Base-by-base conservation (phyloP, 1,139 yeast species). In the Meyerozyma elateridarum region DNA sequence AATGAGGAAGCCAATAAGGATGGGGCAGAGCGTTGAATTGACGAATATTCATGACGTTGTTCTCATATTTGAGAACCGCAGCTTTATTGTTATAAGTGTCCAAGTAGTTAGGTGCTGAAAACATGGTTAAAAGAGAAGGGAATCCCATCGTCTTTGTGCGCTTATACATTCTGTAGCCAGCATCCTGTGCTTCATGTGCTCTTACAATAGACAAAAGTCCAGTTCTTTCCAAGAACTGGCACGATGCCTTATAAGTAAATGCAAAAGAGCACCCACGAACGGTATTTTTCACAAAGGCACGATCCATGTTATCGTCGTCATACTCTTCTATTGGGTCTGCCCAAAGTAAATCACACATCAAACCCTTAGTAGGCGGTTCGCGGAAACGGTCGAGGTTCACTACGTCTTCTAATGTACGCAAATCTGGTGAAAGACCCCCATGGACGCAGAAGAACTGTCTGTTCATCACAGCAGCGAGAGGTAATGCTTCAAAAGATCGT, bases 111-210 rank as follows among this genome's bases (percentile, higher is more conserved):
- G 98, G 98, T 1, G 98, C 98, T 36, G 94, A 82, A 59, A 91
- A 91, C 64, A 91, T 79, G 8, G 97, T 89, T 57, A 91, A 75
- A 30, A 91, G 72, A 13, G 93, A 79, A 2, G 97, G 97, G 56
- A 91, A 91, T n/a, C 94, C 95, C 52, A 89, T 81, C 12, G 85
- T 73, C 43, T 78, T 75, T 3, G 96, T 87, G 45, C 87, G 76
- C 45, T 83, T 83, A 61, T 91, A 91, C 84, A 93, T 91, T 54
- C 96, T 69, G 60, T 88, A 91, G 17, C 98, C 98, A 11, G 94
- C 93, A 58, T 91, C 96, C 57, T 91, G 98, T 1, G 97, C 97
- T 59, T 91, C 97, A 56, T 91, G 98, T 1, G 97, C 98, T 40
- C 98, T 71, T 32, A 91, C 88, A 25, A 91, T 76, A 8, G 91